Percentiles rank a stretch among this genome's conserved stretches.
Conservation (phyloP, 441 rosid genomes). For the Breynia disticha region DNA sequence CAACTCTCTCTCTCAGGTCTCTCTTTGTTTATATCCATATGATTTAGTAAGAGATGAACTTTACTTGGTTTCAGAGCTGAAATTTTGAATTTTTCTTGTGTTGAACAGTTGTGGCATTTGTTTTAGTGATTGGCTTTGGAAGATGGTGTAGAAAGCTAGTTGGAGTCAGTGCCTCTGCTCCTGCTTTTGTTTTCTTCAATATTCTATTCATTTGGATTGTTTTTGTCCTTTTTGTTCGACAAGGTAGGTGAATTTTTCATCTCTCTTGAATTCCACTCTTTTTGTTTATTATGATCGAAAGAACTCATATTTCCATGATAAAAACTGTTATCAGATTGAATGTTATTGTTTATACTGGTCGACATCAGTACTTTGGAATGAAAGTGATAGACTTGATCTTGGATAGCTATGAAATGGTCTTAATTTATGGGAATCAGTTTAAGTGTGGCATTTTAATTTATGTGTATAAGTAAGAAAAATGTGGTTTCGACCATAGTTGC, state of each 20-base stretch:
- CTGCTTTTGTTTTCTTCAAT: constrained; percentile 42
- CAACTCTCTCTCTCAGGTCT: constrained; percentile 42
- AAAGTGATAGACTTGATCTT: neutral
- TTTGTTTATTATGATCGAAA: neutral
- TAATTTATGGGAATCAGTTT: neutral
- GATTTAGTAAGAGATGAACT: neutral
- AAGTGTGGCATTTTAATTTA: neutral
- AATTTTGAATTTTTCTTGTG: neutral
- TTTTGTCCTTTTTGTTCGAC: constrained; percentile 28
- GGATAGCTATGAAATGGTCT: neutral
- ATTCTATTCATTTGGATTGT: constrained; percentile 37
- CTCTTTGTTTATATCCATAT: neutral
- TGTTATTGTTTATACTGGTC: neutral
- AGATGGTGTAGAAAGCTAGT: constrained; percentile 34
- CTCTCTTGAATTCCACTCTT: neutral
- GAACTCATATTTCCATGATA: neutral
- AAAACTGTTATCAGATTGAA: neutral
- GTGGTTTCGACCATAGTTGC: too few species aligned
- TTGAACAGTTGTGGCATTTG: constrained; percentile 22
- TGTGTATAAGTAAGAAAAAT: neutral
- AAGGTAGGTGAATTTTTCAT: constrained; percentile 23
- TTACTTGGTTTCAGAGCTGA: constrained; percentile 2
- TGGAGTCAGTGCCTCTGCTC: constrained; percentile 41
- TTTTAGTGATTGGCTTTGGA: constrained; percentile 29
- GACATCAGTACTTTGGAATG: neutral